A percentile compares a stretch with the other conserved stretches of the same genome.
These are phyloP conservation scores for Mollisiaceae sp. DNA, from an alignment of 2,329 filamentous ascomycete species.

Conservation along the genomic window DNA sequence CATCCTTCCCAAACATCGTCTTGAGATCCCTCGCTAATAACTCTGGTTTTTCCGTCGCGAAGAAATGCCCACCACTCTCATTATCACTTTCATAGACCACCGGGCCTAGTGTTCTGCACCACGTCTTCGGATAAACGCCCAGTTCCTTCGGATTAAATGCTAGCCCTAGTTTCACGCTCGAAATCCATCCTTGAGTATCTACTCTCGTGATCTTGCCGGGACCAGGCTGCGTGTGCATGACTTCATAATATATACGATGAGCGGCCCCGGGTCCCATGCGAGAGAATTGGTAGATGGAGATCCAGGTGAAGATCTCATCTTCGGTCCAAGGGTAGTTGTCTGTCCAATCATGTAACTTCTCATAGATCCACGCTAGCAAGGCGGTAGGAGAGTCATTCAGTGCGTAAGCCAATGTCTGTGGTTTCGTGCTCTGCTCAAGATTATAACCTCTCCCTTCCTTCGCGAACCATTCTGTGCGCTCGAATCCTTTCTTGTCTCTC, in stretches of 20 bases:
- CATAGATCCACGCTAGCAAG: slow-evolving; percentile 78
- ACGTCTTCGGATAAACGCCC: slow-evolving; percentile 56
- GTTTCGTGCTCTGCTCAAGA: slow-evolving; percentile 67
- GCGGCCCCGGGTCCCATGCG: slow-evolving; percentile 71
- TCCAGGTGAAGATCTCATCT: slow-evolving; percentile 77
- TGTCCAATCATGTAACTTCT: slow-evolving; percentile 80
- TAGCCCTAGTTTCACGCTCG: slow-evolving; percentile 51
- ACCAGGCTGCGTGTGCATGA: slow-evolving; percentile 47
- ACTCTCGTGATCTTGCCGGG: slow-evolving; percentile 35
- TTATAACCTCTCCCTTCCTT: slow-evolving; percentile 62
- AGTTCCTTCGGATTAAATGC: slow-evolving; percentile 65
- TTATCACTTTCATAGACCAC: slow-evolving; percentile 59
- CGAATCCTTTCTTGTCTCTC: slow-evolving; percentile 51
- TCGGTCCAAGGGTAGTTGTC: slow-evolving; percentile 75
- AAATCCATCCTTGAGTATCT: slow-evolving; percentile 35
- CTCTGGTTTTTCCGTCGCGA: slow-evolving; percentile 62
- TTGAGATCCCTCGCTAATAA: slow-evolving; percentile 57
- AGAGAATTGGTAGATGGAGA: slow-evolving; percentile 75
- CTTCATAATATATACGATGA: slow-evolving; percentile 75
- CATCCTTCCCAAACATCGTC: slow-evolving; percentile 61
- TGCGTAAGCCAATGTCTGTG: slow-evolving; percentile 73
- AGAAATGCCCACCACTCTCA: slow-evolving; percentile 59
- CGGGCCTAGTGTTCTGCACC: slow-evolving; percentile 62
- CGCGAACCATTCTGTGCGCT: slow-evolving; percentile 62
- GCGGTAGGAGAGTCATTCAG: slow-evolving; percentile 73